These are phyloP conservation scores for Elaeis guineensis DNA, from an alignment of 176 grass and related monocot species.

Conservation along the genomic window DNA sequence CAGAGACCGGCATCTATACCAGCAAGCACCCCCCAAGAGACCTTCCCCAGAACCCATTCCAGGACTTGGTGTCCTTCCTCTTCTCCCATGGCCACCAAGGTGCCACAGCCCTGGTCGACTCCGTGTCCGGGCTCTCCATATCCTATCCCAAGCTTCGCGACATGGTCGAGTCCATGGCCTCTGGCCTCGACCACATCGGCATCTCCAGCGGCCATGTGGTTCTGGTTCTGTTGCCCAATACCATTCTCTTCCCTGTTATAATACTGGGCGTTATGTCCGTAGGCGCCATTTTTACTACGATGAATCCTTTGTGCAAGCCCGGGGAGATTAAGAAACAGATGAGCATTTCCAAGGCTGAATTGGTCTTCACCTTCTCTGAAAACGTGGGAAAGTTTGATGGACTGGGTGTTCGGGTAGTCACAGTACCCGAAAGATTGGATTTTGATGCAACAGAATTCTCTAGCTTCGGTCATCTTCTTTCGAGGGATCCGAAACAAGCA, in stretches of 20 bases:
- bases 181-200: conserved; percentile 27
- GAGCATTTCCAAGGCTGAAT: conserved; percentile 3
- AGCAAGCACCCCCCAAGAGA: conserved; percentile 33
- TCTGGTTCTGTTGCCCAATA: conserved; percentile 55
- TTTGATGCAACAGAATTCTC: conserved; percentile 14
- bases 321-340: conserved; percentile 48
- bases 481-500: not conserved
- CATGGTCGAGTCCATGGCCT: conserved; percentile 46
- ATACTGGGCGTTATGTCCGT: conserved; percentile 53
- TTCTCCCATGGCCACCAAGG: conserved; percentile 40
- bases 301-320: conserved; percentile 44
- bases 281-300: conserved; percentile 39
- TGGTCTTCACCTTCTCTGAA: conserved; percentile 36
- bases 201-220: conserved; percentile 33
- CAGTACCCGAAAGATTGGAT: conserved; percentile 35
- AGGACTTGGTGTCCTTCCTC: conserved; percentile 61
- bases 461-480: conserved; percentile 34
- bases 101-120: conserved; percentile 37
- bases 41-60: conserved; percentile 39
- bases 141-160: conserved; percentile 35
- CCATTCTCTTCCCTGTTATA: conserved; percentile 47
- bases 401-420: conserved; percentile 27
- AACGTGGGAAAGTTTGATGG: conserved; percentile 24
- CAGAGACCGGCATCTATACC: conserved; percentile 43
- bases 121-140: conserved; percentile 31